Conservation (phyloP, 768 basidiomycete genomes). For the Phaeotremella fagi region DNA sequence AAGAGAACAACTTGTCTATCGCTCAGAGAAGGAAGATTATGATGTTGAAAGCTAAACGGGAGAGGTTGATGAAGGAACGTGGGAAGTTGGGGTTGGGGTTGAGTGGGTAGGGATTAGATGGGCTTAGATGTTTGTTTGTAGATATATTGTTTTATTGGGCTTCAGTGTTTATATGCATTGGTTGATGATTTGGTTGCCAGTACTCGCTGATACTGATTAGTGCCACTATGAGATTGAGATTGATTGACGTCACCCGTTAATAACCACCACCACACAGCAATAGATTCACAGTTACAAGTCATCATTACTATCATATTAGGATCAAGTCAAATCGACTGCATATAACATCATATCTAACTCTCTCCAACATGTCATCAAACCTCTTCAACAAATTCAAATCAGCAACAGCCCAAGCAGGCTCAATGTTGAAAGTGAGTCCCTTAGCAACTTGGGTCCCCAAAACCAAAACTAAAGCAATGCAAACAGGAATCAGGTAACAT, state of each 20-base stretch:
- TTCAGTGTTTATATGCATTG: not conserved
- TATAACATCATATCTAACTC: not conserved
- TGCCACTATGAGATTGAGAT: no score
- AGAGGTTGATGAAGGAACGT: constrained; percentile 42
- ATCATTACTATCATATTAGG: no score
- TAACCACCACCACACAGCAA: not conserved
- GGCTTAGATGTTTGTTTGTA: not conserved
- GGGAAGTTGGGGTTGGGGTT: constrained; percentile 16
- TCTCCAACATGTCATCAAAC: not conserved
- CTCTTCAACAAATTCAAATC: constrained; percentile 14
- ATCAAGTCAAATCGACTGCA: not conserved
- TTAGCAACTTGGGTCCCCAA: no score
- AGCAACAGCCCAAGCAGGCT: constrained; percentile 22
- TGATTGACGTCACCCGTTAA: not conserved
- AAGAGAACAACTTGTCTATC: no score
- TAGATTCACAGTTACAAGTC: no score
- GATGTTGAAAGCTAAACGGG: constrained; percentile 40
- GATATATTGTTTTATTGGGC: not conserved
- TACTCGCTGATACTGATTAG: no score
- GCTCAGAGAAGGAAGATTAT: constrained; percentile 39
- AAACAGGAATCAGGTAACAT: constrained; percentile 27
- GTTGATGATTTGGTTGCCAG: no score
- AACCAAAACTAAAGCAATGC: not conserved
- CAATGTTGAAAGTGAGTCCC: constrained; percentile 25
- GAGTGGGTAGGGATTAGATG: not conserved